Evolutionary conservation across 2,329 filamentous ascomycete species (phyloP), one percentile per base, ranked within the genome.

Genomic region (Fusarium dlaminii): DNA sequence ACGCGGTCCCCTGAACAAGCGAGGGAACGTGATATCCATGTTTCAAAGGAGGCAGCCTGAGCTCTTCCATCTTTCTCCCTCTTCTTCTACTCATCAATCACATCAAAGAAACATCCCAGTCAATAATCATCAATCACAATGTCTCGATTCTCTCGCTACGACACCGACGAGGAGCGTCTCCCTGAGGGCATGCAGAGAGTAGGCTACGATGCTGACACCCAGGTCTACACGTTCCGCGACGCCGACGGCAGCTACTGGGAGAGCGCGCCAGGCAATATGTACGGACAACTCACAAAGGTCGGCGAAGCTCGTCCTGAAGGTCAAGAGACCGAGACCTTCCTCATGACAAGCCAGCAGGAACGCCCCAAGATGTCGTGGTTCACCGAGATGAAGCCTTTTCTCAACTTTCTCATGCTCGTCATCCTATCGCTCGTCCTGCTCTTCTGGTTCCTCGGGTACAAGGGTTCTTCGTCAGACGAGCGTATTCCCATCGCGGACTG

Each of bases 381-480:
- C 36, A 83, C 84, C 39, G 86, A 88, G 67, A 81, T 88, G 81
- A 85, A 84, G 81, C 87, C 87, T n/a, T 81, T 90, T 72, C 82
- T 90, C 76, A 90, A 90, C 77, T 90, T 90, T 80, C 88, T 87
- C 61, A 79, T 90, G 68, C 79, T 90, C 40, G 83, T 89, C 60
- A 82, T 87, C 8, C 75, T 89, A 22, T 87, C 85, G 67, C 79
- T 90, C 54, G 76, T 90, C 39, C 77, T 85, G 24, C 74, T 90
- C 48, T 84, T 87, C 67, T 88, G 85, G 85, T 85, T 85, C 78
- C 80, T 88, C 24, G 79, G 81, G 64, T 76, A 79, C 62, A 79
- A 78, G 6, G 75, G 82, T 0, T 75, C 77, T 1, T 75, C 76
- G 18, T 48, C 73, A 13, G 76, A 75, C 15, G 66, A 68, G 27